Evolutionary conservation across 257 asterid genomes (phyloP), one percentile per base, ranked within the genome.

Genomic region (Przewalskia tangutica): DNA sequence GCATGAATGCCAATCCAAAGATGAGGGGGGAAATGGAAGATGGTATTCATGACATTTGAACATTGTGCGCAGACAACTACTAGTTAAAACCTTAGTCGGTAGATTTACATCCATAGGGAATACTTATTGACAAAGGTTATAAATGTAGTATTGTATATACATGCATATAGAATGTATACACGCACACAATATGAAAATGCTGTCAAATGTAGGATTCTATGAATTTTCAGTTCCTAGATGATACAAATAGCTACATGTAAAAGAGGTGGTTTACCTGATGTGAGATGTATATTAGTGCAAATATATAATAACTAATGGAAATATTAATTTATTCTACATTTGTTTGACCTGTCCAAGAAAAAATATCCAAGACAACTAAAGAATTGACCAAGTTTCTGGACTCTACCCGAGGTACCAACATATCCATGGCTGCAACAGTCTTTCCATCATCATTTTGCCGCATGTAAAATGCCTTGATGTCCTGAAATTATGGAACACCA

Each of bases 401-500:
- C 63, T 75, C 60, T 94, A 96, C 99, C 98, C 93, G 95, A 82
- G 99, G 99, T 90, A 96, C 99, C 91, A 96, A 85, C 98, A 94
- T 88, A 89, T 96, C 99, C 99, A 96, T 96, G 84, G 99, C 99
- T 77, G 99, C 98, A 20, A 96, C 99, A 17, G 99, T 96, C 90
- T 89, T 93, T 81, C 95, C 98, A 88, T 96, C 99, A 75, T 96
- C 97, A 85, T 96, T 96, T 87, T 91, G 87, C 78, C 98, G 93
- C 98, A 96, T 96, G 92, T 94, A 96, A 86, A 96, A 96, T 84
- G 98, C 98, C 87, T 94, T 94, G 85, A 96, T 96, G 46, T 76
- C 98, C 98, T 96, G 95, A 76, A 81, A 84, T 63, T 83, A 82
- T 65, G 54, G 81, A 81, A 83, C 81, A 73, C 18, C 67, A 62